Evolutionary conservation across 1,284 basidiomycete genomes (phyloP), one percentile per base, ranked within the genome.

Genomic region (Entoloma clypeatum): DNA sequence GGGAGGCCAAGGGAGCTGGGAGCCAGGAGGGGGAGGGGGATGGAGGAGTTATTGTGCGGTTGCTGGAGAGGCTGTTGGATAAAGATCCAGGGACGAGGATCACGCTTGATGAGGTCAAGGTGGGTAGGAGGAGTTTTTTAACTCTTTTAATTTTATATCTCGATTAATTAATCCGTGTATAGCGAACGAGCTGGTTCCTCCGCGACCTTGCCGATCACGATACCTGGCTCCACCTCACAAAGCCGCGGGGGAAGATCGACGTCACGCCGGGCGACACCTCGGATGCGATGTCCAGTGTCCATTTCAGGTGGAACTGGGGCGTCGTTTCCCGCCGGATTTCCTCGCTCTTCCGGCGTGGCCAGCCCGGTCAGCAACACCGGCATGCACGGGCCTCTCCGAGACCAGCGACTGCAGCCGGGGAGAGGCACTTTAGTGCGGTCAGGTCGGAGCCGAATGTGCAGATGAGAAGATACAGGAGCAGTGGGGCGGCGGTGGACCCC

Each of bases 81-180:
- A 98, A 98, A 69, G 86, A 95, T 56, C 78, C 79, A 4, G 62
- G 61, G 11, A 78, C 79, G 60, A 78, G 95, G 37, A 91, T 95
- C 43, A 86, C 81, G 19, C 74, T 98, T 27, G 79, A 85, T 27
- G 74, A 88, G 52, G 82, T 94, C 52, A 97, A 96, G 79, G 90
- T 92, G 56, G 55, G 77, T 60, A 25, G 25, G 35, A 46, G 35
- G 26, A 39, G 41, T 40, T 24, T 37, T 43, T 39, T 49, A 47
- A 30, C 54, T 36, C 37, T 37, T 34, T 36, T 21, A 45, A 8
- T 43, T 41, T 31, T 16, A 24, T 26, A 40, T 41, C n/a, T n/a
- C n/a, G n/a, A n/a, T 31, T 43, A 17, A 13, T 10, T 17, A 4
- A n/a, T 28, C 17, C 4, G 18, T 16, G 6, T 28, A 17, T 50